Evolutionary conservation across 164 flowering plant species (phyloP).

Genomic region (Berberis vulgaris): DNA sequence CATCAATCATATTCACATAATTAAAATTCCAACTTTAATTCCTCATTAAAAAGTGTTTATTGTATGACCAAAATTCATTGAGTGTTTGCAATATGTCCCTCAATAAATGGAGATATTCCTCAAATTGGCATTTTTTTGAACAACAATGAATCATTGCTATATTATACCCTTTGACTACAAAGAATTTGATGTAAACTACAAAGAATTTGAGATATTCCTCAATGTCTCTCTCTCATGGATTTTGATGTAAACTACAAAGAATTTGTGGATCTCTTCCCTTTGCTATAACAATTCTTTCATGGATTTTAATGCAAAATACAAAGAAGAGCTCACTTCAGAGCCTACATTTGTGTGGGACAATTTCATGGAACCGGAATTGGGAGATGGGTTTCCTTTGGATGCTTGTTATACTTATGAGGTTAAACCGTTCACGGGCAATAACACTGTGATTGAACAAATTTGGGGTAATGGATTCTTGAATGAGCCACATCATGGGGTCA

Average conservation of each 20-base stretch:
- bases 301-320: conserved; percentile 19
- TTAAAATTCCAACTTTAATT: too few relatives aligned
- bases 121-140: too few relatives aligned
- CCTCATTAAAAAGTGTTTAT: too few relatives aligned
- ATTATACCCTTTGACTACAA: background rate
- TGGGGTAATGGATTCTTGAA: conserved; percentile 16
- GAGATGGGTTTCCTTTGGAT: conserved; percentile 25
- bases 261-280: background rate
- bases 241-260: too few relatives aligned
- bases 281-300: conserved; percentile 2
- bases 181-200: too few relatives aligned
- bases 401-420: background rate
- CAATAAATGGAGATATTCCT: too few relatives aligned
- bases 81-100: too few relatives aligned
- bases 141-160: background rate
- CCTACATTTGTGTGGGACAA: conserved; percentile 14
- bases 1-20: too few relatives aligned
- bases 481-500: conserved; percentile 1
- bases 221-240: background rate
- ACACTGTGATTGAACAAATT: conserved; percentile 19
- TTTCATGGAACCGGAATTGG: conserved; percentile 18
- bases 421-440: conserved; percentile 22
- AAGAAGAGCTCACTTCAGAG: conserved; percentile 3
- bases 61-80: too few relatives aligned
- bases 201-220: too few relatives aligned